These are phyloP conservation scores for Talaromyces sp. DNA, from an alignment of 2,329 filamentous ascomycete species.

Conservation along the genomic window DNA sequence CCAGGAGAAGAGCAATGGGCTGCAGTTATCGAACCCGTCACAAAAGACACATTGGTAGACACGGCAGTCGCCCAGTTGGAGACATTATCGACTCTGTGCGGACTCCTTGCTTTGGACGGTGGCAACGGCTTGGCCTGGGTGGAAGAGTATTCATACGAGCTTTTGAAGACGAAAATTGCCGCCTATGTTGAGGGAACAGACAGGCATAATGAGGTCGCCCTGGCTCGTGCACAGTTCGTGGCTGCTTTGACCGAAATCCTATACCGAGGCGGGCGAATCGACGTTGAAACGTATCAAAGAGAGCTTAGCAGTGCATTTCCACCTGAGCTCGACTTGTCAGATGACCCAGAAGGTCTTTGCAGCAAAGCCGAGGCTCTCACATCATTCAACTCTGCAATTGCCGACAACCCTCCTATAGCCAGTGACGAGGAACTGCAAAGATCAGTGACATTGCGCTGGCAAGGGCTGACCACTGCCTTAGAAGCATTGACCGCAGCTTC, in stretches of 20 bases:
- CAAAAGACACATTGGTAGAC: constrained; percentile 61
- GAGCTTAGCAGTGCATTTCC: constrained; percentile 40
- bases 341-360: constrained; percentile 47
- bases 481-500: constrained; percentile 48
- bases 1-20: constrained; percentile 57
- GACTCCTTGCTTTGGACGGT: constrained; percentile 41
- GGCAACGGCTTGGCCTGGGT: constrained; percentile 51
- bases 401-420: constrained; percentile 26
- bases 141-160: constrained; percentile 51
- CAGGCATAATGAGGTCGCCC: constrained; percentile 47
- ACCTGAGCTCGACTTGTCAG: constrained; percentile 35
- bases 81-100: constrained; percentile 49
- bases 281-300: constrained; percentile 50
- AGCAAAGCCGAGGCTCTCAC: constrained; percentile 55
- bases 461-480: constrained; percentile 48
- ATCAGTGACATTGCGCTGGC: constrained; percentile 45
- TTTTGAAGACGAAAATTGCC: constrained; percentile 52
- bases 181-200: constrained; percentile 45
- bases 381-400: constrained; percentile 48
- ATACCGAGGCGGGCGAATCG: constrained; percentile 49
- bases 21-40: constrained; percentile 62
- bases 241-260: constrained; percentile 54
- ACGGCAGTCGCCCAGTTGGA: constrained; percentile 62
- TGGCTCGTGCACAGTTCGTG: constrained; percentile 55
- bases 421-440: constrained; percentile 26